phyloP scores from a whole-genome alignment of 345 rosid species.

The Salix viminalis region DNA sequence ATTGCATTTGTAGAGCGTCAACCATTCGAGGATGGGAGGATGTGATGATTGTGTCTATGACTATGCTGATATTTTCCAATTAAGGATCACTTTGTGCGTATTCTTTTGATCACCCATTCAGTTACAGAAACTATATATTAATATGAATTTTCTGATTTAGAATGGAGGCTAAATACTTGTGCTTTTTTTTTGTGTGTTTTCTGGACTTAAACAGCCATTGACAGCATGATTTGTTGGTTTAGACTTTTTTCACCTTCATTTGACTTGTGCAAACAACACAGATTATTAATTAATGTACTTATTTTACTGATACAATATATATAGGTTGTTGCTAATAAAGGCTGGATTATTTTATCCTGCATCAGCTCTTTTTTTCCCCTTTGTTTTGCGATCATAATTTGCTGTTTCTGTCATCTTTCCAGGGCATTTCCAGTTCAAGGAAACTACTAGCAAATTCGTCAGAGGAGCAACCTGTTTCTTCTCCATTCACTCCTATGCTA shows the following conservation, averaged over 20 bases:
- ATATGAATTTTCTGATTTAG: neutral
- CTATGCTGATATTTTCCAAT: too few relatives aligned
- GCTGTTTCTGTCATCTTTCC: conserved; percentile 8
- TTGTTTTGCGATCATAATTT: neutral
- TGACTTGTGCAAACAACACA: neutral
- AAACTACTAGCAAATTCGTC: conserved; percentile 44
- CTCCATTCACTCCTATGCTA: conserved; percentile 69
- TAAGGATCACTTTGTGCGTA: neutral
- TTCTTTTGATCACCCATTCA: neutral
- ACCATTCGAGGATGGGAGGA: too few relatives aligned
- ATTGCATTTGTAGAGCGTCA: too few relatives aligned
- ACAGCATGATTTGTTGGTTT: too few relatives aligned
- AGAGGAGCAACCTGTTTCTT: conserved; percentile 62
- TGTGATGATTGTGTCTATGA: too few relatives aligned
- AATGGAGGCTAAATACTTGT: neutral
- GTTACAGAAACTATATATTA: neutral
- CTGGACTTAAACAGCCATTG: too few relatives aligned
- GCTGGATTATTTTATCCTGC: neutral
- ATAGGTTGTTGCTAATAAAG: neutral
- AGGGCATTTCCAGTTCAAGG: conserved; percentile 79
- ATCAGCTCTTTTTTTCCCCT: neutral
- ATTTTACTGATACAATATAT: neutral
- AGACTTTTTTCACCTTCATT: neutral
- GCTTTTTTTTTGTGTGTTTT: too few relatives aligned
- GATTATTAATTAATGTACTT: neutral